Evolutionary conservation across 1,284 basidiomycete species (phyloP), one percentile per base, ranked within the genome.

Genomic region (Heterobasidion parviporum): DNA sequence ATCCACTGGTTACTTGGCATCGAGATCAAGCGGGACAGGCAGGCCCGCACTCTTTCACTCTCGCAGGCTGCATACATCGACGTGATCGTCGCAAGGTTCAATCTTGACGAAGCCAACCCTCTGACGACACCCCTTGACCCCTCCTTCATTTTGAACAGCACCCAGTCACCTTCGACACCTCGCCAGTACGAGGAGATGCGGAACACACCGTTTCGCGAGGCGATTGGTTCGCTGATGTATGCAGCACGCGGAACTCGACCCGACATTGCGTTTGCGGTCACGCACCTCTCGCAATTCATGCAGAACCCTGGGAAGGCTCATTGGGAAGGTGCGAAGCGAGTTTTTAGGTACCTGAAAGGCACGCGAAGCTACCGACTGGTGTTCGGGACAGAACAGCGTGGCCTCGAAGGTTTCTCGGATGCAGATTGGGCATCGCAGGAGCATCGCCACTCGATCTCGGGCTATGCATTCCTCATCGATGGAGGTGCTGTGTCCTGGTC

Each of bases 371-470:
- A 14, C 41, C 18, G 47, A 16, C 47, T 49, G 6, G 47, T 49
- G 6, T 20, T 49, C 35, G 50, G 50, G 8, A 20, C 15, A 35
- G n/a, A n/a, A 7, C 15, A 51, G n/a, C n/a, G 6, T 12, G 53
- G 47, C 15, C 59, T 68, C 3, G 36, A 51, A 16, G 68, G 59
- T 8, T 71, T 59, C 51, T 54, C 60, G 9, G 69, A 73, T 56
- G 55, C 69, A 6, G 67, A 72, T 56, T 68, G 62, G 58, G 70
- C 59, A n/a, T 57, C 56, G 4, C 50, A 63, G 51, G 46, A 56
- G 10, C 59, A 63, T 35, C 20, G 60, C 5, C 43, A 57, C 32
- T 63, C 64, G 8, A 62, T 57, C 20, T 50, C 56, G 12, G 64
- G 64, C n/a, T 61, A 59, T 36, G 47, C 55, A 9, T 64, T 67